A percentile compares a stretch with the other conserved stretches of the same genome.
These are phyloP conservation scores for Eucalyptus sp. DNA, from an alignment of 345 rosid species.

Conservation along the genomic window DNA sequence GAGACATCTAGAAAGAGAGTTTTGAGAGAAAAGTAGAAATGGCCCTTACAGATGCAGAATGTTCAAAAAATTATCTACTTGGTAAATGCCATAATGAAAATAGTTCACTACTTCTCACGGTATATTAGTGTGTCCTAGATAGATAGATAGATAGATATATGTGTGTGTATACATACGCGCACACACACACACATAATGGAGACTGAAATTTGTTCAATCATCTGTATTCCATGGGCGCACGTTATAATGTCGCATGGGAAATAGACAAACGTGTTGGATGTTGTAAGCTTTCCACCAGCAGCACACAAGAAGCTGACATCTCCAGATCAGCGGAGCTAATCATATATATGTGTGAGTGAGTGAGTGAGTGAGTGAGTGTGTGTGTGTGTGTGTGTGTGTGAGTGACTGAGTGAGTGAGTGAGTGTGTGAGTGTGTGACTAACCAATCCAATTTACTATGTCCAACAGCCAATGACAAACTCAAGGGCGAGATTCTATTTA, in stretches of 20 bases:
- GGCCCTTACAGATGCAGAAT: not conserved
- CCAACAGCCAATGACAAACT: not conserved
- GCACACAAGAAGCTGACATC: not conserved
- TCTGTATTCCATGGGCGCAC: not conserved
- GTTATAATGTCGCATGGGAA: not conserved
- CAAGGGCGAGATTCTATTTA: not conserved
- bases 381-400: not conserved
- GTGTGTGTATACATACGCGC: rapidly evolving
- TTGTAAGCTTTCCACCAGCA: not conserved
- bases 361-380: rapidly evolving
- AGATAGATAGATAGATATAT: not conserved
- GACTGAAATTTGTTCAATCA: not conserved
- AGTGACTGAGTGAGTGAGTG: not conserved
- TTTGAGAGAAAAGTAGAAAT: not conserved
- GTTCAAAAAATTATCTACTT: not conserved
- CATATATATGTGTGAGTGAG: not conserved
- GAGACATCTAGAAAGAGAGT: not conserved
- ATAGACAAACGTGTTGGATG: not conserved
- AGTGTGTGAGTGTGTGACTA: not conserved
- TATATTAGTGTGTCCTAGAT: not conserved
- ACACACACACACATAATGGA: rapidly evolving
- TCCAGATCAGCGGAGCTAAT: not conserved
- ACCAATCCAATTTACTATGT: not conserved
- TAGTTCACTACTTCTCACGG: not conserved
- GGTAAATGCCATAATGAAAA: not conserved